Evolutionary conservation across 176 grass and related monocot species (phyloP), one percentile per base, ranked within the genome.

Genomic region (Triticum dicoccoides): DNA sequence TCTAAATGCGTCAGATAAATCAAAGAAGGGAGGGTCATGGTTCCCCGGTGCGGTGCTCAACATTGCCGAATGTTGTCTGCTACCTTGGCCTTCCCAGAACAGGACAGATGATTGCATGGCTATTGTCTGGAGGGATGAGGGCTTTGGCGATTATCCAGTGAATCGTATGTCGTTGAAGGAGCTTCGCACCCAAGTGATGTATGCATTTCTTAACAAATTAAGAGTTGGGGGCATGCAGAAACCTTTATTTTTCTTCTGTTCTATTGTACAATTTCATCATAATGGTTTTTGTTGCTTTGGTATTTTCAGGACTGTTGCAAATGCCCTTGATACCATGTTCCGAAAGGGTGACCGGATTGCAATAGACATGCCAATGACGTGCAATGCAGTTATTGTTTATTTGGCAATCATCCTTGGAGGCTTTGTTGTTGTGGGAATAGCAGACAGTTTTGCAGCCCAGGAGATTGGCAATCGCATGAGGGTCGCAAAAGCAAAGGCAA

Each of bases 281-380:
- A 10, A 35, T 77, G 70, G 10, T 14, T 76, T 76, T 52, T 79
- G 45, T 78, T 65, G 27, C 73, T 30, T 83, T 49, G 5, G 27
- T 67, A 34, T 85, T 95, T 81, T 35, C 85, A 98, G 93, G 83
- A 79, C 73, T 51, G 93, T 95, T 66, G 96, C 93, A 84, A 86
- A 89, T 87, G 91, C 93, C 1, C 87, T 98, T 73, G 93, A 96
- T 82, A 89, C 90, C 76, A 86, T 98, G 79, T 96, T 98, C 75
- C 83, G 61, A 13, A 91, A 94, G 51, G 96, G 91, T 61, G 96
- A 96, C 62, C 84, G 71, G 63, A 92, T 98, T 88, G 96, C 96
- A 77, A 94, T 96, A 59, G 91, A 98, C 74, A 98, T 95, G 96
- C 96, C 96, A 86, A 94, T 98, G 96, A 95, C 96, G 77, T 98